Conservation (phyloP, 495 filamentous ascomycete genomes). For the Hypoxylon fragiforme region DNA sequence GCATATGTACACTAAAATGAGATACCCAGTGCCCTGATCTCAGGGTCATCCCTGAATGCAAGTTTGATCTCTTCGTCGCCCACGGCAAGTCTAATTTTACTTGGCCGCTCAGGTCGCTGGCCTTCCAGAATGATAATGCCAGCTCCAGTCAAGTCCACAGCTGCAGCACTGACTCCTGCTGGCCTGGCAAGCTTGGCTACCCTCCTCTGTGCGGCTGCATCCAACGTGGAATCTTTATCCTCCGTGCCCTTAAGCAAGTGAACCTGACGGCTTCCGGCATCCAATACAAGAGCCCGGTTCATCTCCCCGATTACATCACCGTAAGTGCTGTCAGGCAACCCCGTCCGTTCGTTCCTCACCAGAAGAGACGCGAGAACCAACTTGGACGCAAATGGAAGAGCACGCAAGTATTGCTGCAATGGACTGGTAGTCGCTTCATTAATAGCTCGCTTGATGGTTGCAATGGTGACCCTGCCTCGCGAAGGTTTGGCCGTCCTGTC, state of each 20-base stretch:
- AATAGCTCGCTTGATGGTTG: slow-evolving; percentile 90
- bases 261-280: slow-evolving; percentile 52
- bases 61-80: slow-evolving; percentile 86
- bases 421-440: slow-evolving; percentile 92
- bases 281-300: slow-evolving; percentile 68
- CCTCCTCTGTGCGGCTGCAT: slow-evolving; percentile 4
- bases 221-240: slow-evolving; percentile 2
- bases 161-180: slow-evolving; percentile 68
- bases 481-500: slow-evolving; percentile 21
- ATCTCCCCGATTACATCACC: slow-evolving; percentile 94
- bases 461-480: slow-evolving; percentile 76
- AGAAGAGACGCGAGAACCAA: slow-evolving; percentile 82
- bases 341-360: slow-evolving; percentile 76
- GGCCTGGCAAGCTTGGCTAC: slow-evolving; percentile 48
- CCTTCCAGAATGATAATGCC: slow-evolving; percentile 83
- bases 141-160: slow-evolving; percentile 80
- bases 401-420: slow-evolving; percentile 81
- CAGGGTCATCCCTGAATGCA: slow-evolving; percentile 85
- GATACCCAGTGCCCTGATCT: slow-evolving; percentile 73
- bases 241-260: slow-evolving; percentile 24
- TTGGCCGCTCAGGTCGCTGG: slow-evolving; percentile 76
- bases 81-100: slow-evolving; percentile 82
- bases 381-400: slow-evolving; percentile 78
- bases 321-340: slow-evolving; percentile 81
- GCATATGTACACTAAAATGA: slow-evolving; percentile 38